These are phyloP conservation scores for Aegilops tauschii DNA, from an alignment of 176 grass and related monocot species.

Conservation along the genomic window DNA sequence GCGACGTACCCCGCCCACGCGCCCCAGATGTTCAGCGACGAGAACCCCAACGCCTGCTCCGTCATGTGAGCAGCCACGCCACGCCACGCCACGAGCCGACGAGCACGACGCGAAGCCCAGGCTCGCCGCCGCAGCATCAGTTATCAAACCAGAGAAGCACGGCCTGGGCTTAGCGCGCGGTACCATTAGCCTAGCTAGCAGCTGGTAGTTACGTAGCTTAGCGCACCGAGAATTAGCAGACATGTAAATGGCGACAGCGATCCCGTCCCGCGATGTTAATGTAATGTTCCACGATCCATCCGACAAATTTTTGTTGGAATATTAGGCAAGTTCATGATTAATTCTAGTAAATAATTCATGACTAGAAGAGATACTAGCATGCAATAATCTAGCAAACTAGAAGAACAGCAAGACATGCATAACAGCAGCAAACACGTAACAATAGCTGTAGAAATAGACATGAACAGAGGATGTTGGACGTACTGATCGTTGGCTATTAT, in stretches of 20 bases:
- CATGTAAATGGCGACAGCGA: conserved; percentile 30
- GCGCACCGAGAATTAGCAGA: conserved; percentile 12
- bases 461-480: no score
- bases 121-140: not conserved
- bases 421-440: no score
- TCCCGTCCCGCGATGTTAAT: not conserved
- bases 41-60: conserved; percentile 95
- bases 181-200: not conserved
- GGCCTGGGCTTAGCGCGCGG: not conserved
- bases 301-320: conserved; percentile 47
- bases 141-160: conserved; percentile 7
- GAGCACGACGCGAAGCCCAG: not conserved
- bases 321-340: no score
- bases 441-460: no score
- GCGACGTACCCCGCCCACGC: conserved; percentile 45
- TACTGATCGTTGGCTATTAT: no score
- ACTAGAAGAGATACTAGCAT: no score
- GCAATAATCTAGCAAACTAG: no score
- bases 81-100: not conserved
- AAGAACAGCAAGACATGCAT: no score
- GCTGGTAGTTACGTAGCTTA: not conserved
- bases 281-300: conserved; percentile 6
- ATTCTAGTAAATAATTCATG: no score
- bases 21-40: conserved; percentile 96
- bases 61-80: conserved; percentile 49